Conservation (phyloP, 345 rosid genomes). For the Citrus maxima region DNA sequence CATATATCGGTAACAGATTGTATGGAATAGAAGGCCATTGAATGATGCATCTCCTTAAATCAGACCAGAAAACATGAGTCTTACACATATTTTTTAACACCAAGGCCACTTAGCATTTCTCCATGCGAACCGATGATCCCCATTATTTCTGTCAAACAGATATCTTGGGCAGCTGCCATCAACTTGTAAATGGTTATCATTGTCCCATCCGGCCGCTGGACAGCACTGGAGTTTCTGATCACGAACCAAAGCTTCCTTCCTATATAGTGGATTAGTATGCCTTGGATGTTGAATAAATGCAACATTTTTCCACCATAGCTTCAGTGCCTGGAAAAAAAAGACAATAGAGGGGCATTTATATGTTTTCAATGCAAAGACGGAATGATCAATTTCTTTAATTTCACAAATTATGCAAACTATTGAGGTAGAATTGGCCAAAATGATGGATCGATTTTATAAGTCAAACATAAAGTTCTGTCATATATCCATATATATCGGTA, state of each 20-base stretch:
- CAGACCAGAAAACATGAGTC: not conserved
- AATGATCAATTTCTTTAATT: no score
- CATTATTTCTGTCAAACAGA: conserved; percentile 13
- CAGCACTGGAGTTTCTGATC: conserved; percentile 52
- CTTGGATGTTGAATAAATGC: conserved; percentile 74
- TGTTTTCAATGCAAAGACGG: not conserved
- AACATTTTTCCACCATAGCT: conserved; percentile 89
- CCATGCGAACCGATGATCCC: conserved; percentile 63
- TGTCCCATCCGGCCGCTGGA: conserved; percentile 21
- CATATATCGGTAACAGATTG: not conserved
- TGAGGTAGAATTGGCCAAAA: no score
- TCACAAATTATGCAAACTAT: no score
- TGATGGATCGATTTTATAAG: no score
- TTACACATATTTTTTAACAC: conserved; percentile 38
- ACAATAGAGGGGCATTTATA: not conserved
- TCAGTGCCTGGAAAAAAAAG: conserved; percentile 53
- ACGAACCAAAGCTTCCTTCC: conserved; percentile 53
- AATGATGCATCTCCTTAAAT: not conserved
- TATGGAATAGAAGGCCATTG: not conserved
- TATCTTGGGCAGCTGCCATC: conserved; percentile 17
- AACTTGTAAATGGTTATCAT: conserved; percentile 8
- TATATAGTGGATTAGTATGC: conserved; percentile 52
- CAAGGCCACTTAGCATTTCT: conserved; percentile 95
- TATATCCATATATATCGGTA: not conserved
- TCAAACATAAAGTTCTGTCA: no score